These are phyloP conservation scores for Moniliophthora roreri DNA, from an alignment of 1,284 basidiomycete species.

Conservation along the genomic window DNA sequence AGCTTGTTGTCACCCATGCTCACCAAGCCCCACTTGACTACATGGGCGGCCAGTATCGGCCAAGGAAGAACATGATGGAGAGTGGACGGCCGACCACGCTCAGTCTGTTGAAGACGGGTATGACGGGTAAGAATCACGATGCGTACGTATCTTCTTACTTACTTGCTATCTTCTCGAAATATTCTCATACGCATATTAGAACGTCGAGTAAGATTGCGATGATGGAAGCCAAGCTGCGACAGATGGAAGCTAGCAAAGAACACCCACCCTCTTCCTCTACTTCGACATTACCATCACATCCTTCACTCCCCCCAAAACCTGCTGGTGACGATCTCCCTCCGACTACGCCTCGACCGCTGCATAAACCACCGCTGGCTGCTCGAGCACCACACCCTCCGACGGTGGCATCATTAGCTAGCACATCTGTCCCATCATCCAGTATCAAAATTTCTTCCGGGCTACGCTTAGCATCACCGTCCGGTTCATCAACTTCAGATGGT, in stretches of 20 bases:
- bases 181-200: slow-evolving; percentile 37
- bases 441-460: background rate
- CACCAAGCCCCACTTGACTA: slow-evolving; percentile 70
- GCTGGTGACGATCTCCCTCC: slow-evolving; percentile 11
- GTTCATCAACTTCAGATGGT: background rate
- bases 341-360: background rate
- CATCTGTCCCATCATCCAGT: background rate
- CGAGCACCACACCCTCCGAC: background rate
- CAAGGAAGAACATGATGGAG: slow-evolving; percentile 53
- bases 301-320: slow-evolving; percentile 55
- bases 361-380: background rate
- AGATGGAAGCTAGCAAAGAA: slow-evolving; percentile 56
- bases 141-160: slow-evolving; percentile 49
- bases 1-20: slow-evolving; percentile 86
- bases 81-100: slow-evolving; percentile 80
- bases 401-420: no score
- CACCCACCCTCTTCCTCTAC: slow-evolving; percentile 16
- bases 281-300: slow-evolving; percentile 33
- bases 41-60: slow-evolving; percentile 29
- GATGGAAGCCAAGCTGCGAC: slow-evolving; percentile 91
- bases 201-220: slow-evolving; percentile 89
- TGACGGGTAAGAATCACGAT: slow-evolving; percentile 49
- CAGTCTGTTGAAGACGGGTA: slow-evolving; percentile 79
- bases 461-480: background rate
- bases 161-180: background rate